Evolutionary conservation across 805 yeast species (phyloP).

Genomic region (Ogataea neopini): DNA sequence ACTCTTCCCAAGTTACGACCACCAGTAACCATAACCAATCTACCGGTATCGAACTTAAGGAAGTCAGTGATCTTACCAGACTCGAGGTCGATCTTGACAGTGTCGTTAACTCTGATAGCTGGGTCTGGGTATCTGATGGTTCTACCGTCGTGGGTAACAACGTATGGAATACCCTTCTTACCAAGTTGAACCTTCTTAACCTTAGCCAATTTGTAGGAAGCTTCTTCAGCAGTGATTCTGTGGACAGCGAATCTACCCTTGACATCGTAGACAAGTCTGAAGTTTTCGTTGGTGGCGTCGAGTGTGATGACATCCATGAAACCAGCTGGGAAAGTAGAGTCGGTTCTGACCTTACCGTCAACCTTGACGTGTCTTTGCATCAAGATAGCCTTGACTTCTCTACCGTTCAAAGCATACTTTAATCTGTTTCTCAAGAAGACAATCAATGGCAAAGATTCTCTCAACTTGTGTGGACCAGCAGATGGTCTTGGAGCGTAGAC

Average conservation of each 20-base stretch:
- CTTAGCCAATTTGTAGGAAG: constrained; percentile 96
- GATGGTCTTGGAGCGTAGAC: constrained; percentile 99
- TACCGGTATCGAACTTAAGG: constrained; percentile 92
- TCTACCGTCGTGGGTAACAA: constrained; percentile 99
- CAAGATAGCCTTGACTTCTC: constrained; percentile 97
- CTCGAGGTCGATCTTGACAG: constrained; percentile 95
- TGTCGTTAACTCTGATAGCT: constrained; percentile 92
- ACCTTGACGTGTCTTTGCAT: constrained; percentile 98
- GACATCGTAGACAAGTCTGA: constrained; percentile 97
- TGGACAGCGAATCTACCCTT: constrained; percentile 99
- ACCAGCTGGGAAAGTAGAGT: constrained; percentile 98
- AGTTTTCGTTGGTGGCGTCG: constrained; percentile 99
- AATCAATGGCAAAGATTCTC: constrained; percentile 96
- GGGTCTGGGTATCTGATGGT: constrained; percentile 99
- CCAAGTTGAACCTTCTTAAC: constrained; percentile 98
- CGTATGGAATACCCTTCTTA: constrained; percentile 97
- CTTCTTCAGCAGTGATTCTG: constrained; percentile 99
- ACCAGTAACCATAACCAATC: constrained; percentile 90
- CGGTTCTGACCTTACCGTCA: constrained; percentile 99
- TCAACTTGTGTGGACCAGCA: constrained; percentile 98
- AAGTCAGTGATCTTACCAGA: constrained; percentile 90
- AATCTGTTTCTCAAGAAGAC: constrained; percentile 98
- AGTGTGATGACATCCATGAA: constrained; percentile 98
- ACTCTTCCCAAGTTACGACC: constrained; percentile 99
- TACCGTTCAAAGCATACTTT: constrained; percentile 98